Evolutionary conservation across 208 protist genomes (phyloP).

Genomic region (Tritrichomonas musculus): DNA sequence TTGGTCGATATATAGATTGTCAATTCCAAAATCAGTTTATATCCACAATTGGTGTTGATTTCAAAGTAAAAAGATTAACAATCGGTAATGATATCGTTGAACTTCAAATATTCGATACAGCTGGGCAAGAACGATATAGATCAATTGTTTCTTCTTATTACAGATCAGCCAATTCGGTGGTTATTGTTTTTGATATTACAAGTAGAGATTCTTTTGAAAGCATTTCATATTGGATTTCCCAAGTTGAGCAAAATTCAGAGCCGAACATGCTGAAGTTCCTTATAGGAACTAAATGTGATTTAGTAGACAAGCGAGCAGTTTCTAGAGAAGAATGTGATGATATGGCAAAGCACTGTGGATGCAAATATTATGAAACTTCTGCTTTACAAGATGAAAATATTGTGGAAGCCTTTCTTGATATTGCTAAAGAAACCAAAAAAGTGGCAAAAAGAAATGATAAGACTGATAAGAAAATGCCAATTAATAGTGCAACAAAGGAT

Average conservation of each 20-base stretch:
- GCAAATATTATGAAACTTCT: background rate
- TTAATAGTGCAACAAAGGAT: too few species aligned
- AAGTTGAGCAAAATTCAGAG: background rate
- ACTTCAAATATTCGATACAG: slow-evolving; percentile 13
- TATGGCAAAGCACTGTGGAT: background rate
- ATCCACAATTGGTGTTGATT: slow-evolving; percentile 12
- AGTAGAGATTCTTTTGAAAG: background rate
- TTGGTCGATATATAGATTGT: background rate
- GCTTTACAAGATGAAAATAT: background rate
- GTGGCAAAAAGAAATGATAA: too few species aligned
- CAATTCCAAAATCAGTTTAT: background rate
- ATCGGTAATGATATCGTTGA: background rate
- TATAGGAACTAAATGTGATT: background rate
- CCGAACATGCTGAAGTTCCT: background rate
- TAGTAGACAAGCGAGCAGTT: slow-evolving; percentile 35
- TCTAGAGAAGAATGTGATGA: slow-evolving; percentile 37
- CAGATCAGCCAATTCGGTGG: background rate
- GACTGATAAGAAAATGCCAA: too few species aligned
- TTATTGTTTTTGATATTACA: slow-evolving; percentile 22
- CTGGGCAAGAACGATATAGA: background rate
- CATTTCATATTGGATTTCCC: background rate
- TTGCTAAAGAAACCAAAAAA: too few species aligned
- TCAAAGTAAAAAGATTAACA: background rate
- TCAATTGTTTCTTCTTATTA: background rate
- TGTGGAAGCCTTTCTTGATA: background rate